Evolutionary conservation across 1,284 basidiomycete species (phyloP).

Genomic region (Melanopsichium pennsylvanicum): DNA sequence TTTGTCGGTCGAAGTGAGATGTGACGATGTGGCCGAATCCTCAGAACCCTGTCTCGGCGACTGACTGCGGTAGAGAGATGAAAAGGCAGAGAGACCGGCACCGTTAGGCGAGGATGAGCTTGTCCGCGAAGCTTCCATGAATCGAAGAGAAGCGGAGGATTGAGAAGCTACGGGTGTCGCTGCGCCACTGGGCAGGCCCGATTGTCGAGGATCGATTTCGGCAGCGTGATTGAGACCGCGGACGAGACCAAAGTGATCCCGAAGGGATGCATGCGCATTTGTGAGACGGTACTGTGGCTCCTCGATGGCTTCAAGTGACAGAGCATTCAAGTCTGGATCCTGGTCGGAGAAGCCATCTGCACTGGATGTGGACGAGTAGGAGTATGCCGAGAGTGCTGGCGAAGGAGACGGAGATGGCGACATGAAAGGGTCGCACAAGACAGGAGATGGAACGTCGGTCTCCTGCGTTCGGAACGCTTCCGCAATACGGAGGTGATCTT

Average conservation of each 20-base stretch:
- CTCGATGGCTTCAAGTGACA: slow-evolving; percentile 47
- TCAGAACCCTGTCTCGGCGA: slow-evolving; percentile 18
- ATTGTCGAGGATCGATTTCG: slow-evolving; percentile 29
- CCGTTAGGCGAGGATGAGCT: slow-evolving; percentile 11
- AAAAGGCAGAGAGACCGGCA: slow-evolving; percentile 13
- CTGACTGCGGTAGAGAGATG: slow-evolving; percentile 19
- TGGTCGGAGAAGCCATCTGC: slow-evolving; percentile 35
- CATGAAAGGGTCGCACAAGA: slow-evolving; percentile 15
- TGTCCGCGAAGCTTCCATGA: slow-evolving; percentile 2
- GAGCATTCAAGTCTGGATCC: slow-evolving; percentile 35
- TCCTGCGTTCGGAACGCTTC: slow-evolving; percentile 11
- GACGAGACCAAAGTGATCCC: neutral
- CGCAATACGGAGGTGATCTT: slow-evolving; percentile 6
- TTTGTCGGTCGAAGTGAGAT: neutral
- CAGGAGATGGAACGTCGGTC: slow-evolving; percentile 7
- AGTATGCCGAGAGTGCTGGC: slow-evolving; percentile 47
- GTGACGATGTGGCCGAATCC: neutral
- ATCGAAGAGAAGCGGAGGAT: slow-evolving; percentile 19
- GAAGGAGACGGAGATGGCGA: slow-evolving; percentile 44
- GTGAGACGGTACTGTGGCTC: slow-evolving; percentile 36
- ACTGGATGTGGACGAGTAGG: slow-evolving; percentile 38
- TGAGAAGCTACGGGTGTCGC: slow-evolving; percentile 35
- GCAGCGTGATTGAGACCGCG: slow-evolving; percentile 2
- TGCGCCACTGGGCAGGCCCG: slow-evolving; percentile 22
- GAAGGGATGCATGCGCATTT: neutral